phyloP scores from a whole-genome alignment of 345 rosid species.

The Cardamine resedifolia region DNA sequence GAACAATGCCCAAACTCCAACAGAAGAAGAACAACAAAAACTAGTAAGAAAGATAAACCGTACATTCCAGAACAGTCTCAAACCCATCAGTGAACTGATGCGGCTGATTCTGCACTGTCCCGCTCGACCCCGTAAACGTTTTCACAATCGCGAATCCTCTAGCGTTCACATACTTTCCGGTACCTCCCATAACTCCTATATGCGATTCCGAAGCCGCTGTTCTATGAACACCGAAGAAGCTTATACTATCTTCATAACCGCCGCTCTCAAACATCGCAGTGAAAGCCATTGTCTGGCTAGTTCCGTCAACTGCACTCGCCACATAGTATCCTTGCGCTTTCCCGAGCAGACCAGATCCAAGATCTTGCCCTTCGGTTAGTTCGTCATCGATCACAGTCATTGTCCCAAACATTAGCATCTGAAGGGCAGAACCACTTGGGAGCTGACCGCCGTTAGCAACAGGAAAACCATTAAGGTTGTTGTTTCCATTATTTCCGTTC shows the following conservation, averaged over 20 bases:
- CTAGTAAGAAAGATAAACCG: slow-evolving; percentile 55
- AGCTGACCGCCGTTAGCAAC: slow-evolving; percentile 53
- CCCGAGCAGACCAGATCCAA: slow-evolving; percentile 65
- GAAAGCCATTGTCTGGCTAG: slow-evolving; percentile 73
- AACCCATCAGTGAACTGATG: slow-evolving; percentile 59
- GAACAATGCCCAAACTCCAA: slow-evolving; percentile 21
- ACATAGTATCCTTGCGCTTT: slow-evolving; percentile 88
- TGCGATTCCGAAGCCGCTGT: slow-evolving; percentile 77
- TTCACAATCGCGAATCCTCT: slow-evolving; percentile 68
- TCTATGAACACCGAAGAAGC: slow-evolving; percentile 76
- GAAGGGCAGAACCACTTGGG: slow-evolving; percentile 52
- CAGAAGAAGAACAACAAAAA: slow-evolving; percentile 1
- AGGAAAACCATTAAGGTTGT: slow-evolving; percentile 47
- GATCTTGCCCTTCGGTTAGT: slow-evolving; percentile 67
- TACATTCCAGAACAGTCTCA: slow-evolving; percentile 64
- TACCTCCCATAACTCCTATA: slow-evolving; percentile 85
- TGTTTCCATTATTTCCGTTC: slow-evolving; percentile 47
- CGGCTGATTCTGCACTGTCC: slow-evolving; percentile 39
- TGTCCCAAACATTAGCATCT: slow-evolving; percentile 81
- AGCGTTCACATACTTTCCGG: slow-evolving; percentile 77
- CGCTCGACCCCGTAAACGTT: slow-evolving; percentile 54
- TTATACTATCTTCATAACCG: slow-evolving; percentile 68
- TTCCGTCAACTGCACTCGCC: slow-evolving; percentile 77
- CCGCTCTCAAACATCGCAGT: slow-evolving; percentile 75
- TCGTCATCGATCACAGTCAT: slow-evolving; percentile 81